These are phyloP conservation scores for Biscogniauxia sp. DNA, from an alignment of 2,329 filamentous ascomycete species.

Conservation along the genomic window DNA sequence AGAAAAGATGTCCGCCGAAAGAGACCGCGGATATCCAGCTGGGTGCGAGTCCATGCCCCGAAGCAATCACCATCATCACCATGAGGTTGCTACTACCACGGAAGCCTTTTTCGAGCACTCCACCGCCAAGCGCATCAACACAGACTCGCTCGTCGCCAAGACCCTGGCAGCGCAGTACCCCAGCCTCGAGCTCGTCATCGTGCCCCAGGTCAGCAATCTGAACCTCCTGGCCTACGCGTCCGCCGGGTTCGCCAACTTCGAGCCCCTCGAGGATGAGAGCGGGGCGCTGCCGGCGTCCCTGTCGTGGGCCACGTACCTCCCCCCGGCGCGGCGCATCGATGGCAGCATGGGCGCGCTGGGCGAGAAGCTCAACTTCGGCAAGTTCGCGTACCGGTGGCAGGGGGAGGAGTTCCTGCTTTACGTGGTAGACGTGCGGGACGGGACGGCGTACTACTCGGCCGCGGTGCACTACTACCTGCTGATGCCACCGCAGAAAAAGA, in stretches of 20 bases:
- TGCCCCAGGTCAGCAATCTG: constrained; percentile 28
- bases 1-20: background rate
- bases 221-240: constrained; percentile 43
- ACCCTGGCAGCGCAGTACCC: constrained; percentile 44
- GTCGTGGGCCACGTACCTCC: constrained; percentile 38
- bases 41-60: background rate
- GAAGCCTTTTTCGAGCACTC: constrained; percentile 40
- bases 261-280: constrained; percentile 26
- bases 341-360: constrained; percentile 36
- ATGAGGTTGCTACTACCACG: constrained; percentile 16
- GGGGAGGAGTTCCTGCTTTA: constrained; percentile 44
- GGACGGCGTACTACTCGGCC: constrained; percentile 29
- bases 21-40: background rate
- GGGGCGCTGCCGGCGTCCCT: constrained; percentile 35
- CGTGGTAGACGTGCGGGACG: constrained; percentile 41
- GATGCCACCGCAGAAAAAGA: constrained; percentile 28
- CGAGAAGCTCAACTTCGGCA: constrained; percentile 36
- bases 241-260: constrained; percentile 37
- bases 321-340: constrained; percentile 41
- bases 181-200: constrained; percentile 39
- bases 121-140: constrained; percentile 39
- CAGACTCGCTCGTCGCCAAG: constrained; percentile 40
- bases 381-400: constrained; percentile 44
- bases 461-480: constrained; percentile 41
- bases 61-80: background rate